A percentile compares a stretch with the other conserved stretches of the same genome.
Conservation (phyloP, 306 rosid genomes). For the Argentina anserina region DNA sequence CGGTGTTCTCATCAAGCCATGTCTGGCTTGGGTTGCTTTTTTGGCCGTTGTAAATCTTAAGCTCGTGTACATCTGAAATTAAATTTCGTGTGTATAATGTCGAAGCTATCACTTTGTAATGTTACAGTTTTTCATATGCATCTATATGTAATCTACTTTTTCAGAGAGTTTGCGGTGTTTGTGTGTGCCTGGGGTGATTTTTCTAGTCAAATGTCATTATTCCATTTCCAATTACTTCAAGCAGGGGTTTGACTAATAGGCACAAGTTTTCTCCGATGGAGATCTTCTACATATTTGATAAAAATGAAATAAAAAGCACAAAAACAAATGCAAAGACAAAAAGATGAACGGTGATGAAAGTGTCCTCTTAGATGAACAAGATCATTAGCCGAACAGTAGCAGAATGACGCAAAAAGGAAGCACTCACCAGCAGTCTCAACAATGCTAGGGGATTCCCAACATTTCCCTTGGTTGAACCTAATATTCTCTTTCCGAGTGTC, state of each 20-base stretch:
- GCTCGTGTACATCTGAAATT: slow-evolving; percentile 32
- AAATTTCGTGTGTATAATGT: background rate
- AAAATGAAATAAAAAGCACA: background rate
- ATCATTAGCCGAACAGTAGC: no score
- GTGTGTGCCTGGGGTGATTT: background rate
- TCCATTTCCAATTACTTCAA: background rate
- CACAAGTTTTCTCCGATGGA: background rate
- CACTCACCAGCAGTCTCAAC: background rate
- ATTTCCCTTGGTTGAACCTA: background rate
- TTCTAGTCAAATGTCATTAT: background rate
- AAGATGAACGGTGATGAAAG: background rate
- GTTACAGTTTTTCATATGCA: background rate
- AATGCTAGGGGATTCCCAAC: background rate
- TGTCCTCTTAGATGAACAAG: no score
- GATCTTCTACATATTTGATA: background rate
- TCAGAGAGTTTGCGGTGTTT: background rate
- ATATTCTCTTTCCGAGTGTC: background rate
- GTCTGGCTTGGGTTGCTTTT: slow-evolving; percentile 54
- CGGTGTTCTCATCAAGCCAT: slow-evolving; percentile 42
- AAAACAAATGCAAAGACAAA: background rate
- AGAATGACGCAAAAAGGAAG: no score
- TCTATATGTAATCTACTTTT: background rate
- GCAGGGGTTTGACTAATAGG: background rate
- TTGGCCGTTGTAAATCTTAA: slow-evolving; percentile 54
- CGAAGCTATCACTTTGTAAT: background rate